Evolutionary conservation across 2,329 filamentous ascomycete genomes (phyloP).

Genomic region (Fusarium sp.): DNA sequence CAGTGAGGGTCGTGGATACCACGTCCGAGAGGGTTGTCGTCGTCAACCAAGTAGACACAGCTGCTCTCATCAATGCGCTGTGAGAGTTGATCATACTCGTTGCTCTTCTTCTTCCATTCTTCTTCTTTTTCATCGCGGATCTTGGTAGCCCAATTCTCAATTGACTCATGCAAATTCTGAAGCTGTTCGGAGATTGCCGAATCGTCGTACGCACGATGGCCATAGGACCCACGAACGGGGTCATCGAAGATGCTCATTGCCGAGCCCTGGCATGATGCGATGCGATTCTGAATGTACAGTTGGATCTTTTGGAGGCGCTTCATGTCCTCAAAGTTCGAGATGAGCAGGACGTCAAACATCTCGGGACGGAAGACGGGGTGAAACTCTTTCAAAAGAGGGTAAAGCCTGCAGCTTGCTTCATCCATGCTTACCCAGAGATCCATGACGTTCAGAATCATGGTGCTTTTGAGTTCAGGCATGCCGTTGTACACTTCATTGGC

Average conservation of each 20-base stretch:
- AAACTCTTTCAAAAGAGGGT: conserved; percentile 35
- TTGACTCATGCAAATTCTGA: conserved; percentile 32
- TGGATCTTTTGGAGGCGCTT: conserved; percentile 34
- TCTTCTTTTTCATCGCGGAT: conserved; percentile 40
- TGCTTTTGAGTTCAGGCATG: conserved; percentile 37
- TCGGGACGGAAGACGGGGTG: conserved; percentile 39
- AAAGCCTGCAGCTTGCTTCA: conserved; percentile 29
- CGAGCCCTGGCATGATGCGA: conserved; percentile 21
- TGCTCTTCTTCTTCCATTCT: conserved; percentile 49
- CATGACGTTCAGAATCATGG: conserved; percentile 39
- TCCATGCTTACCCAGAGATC: conserved; percentile 42
- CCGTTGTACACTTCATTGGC: conserved; percentile 16
- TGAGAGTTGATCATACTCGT: conserved; percentile 48
- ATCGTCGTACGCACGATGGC: conserved; percentile 43
- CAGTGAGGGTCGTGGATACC: conserved; percentile 46
- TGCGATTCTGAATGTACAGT: conserved; percentile 34
- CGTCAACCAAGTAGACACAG: conserved; percentile 48
- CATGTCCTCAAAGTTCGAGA: conserved; percentile 33
- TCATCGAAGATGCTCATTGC: conserved; percentile 39
- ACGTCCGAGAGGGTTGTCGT: conserved; percentile 19
- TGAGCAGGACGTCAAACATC: conserved; percentile 37
- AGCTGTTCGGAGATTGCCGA: conserved; percentile 29
- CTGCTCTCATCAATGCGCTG: conserved; percentile 44
- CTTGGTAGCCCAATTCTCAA: conserved; percentile 39
- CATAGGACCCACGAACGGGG: conserved; percentile 42